Evolutionary conservation across 2,329 filamentous ascomycete species (phyloP), one percentile per base, ranked within the genome.

Genomic region (Fusarium pseudograminearum): DNA sequence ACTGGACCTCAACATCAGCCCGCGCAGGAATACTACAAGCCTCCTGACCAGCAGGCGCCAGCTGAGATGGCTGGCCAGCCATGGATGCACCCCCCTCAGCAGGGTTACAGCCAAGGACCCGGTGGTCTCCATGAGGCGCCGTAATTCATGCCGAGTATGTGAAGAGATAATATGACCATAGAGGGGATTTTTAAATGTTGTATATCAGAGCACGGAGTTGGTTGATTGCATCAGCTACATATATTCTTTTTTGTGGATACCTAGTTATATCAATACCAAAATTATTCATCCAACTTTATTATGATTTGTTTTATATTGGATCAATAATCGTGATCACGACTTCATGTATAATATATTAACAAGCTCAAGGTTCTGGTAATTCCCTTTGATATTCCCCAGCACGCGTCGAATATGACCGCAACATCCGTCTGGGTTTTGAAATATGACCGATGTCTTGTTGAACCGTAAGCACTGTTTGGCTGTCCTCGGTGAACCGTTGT

Each of bases 51-150:
- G 18, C 53, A 54, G 8, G 59, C 45, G 1, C 66, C 66, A 1
- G 57, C 55, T 47, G 67, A 69, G 28, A 52, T 69, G 40, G 57
- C 67, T 33, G 57, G 57, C 4, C 67, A 70, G 40, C 53, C 61
- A 4, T 69, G 58, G 52, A 14, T 47, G 26, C 67, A 62, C n/a
- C 56, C 56, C 7, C 46, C 61, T 6, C 46, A 51, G 3, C 57
- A 69, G 30, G 45, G 33, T 7, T 59, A 56, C 4, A 63, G 54
- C 7, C 44, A 46, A 4, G 66, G 66, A 11, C 65, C 55, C 11
- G 60, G 66, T 24, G 67, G 67, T 8, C 44, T 69, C 38, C 67
- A 69, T 15, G 67, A 69, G 9, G 67, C 67, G 2, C 67, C 67
- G n/a, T 70, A n/a, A 9, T 33, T 34, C 15, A 18, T 5, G 33